phyloP scores from a whole-genome alignment of 257 asterid genomes.

The Jasminum sambac region DNA sequence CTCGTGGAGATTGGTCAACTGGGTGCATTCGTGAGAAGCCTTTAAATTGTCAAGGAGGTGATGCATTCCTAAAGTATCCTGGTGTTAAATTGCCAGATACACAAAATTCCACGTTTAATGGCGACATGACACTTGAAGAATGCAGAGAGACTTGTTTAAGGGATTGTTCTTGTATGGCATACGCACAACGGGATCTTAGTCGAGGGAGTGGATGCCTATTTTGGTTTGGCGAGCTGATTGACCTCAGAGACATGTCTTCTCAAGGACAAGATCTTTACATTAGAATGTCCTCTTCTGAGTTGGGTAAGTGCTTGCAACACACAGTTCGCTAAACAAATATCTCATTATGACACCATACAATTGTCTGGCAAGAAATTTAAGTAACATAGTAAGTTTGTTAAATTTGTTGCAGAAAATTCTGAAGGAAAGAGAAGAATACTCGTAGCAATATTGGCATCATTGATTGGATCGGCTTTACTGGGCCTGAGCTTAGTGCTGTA shows the following conservation, averaged over 20 bases:
- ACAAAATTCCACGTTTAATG: constrained; percentile 14
- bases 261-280: constrained; percentile 31
- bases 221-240: constrained; percentile 35
- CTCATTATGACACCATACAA: neutral
- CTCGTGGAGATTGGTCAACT: constrained; percentile 27
- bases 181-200: constrained; percentile 19
- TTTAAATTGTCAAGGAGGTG: constrained; percentile 29
- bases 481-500: constrained; percentile 14
- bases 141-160: constrained; percentile 23
- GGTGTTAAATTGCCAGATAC: constrained; percentile 36
- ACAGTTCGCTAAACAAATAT: neutral
- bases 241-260: constrained; percentile 23
- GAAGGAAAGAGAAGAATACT: constrained; percentile 4
- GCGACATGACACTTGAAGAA: constrained; percentile 29
- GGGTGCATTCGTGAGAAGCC: constrained; percentile 34
- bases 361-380: neutral
- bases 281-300: constrained; percentile 32
- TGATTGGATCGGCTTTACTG: constrained; percentile 9
- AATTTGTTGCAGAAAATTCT: neutral
- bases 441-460: constrained; percentile 2
- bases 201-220: constrained; percentile 35
- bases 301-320: constrained; percentile 25
- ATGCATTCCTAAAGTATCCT: constrained; percentile 24
- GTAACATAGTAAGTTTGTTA: too few relatives aligned
- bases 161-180: constrained; percentile 31